Evolutionary conservation across 306 rosid genomes (phyloP).

Genomic region (Hylodesmum podocarpum): DNA sequence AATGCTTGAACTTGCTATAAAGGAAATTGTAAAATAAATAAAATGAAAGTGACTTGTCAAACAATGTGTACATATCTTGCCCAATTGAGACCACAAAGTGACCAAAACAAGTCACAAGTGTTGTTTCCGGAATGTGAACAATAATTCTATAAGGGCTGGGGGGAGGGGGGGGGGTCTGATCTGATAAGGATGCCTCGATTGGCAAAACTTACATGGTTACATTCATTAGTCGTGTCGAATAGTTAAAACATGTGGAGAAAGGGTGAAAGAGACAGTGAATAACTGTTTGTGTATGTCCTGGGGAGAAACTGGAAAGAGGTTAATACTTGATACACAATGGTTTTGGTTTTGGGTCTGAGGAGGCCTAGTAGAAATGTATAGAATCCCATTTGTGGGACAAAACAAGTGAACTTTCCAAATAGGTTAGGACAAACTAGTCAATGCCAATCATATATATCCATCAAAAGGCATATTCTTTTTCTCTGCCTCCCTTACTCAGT

Average conservation of each 20-base stretch:
- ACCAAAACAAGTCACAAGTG: slow-evolving; percentile 1
- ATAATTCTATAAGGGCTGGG: no score
- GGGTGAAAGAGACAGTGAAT: slow-evolving; percentile 14
- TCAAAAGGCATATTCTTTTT: slow-evolving; percentile 47
- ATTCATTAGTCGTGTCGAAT: slow-evolving; percentile 26
- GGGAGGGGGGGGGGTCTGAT: slow-evolving; percentile 30
- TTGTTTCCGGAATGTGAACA: slow-evolving; percentile 36
- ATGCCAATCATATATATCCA: slow-evolving; percentile 86
- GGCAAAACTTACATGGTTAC: slow-evolving; percentile 34
- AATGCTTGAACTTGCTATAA: neutral
- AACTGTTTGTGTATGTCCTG: neutral
- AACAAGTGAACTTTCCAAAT: slow-evolving; percentile 78
- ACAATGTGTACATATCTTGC: neutral
- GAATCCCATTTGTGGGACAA: slow-evolving; percentile 48
- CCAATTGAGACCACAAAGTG: neutral
- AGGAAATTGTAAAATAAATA: neutral
- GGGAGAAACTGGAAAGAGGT: slow-evolving; percentile 17
- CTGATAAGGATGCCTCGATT: slow-evolving; percentile 30
- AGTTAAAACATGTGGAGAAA: slow-evolving; percentile 25
- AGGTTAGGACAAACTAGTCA: slow-evolving; percentile 84
- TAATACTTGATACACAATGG: slow-evolving; percentile 9
- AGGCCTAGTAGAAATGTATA: slow-evolving; percentile 29
- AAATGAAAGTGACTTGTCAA: slow-evolving; percentile 7
- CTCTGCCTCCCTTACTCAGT: neutral
- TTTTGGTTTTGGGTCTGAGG: slow-evolving; percentile 32